Base-by-base conservation (phyloP, 345 rosid species). In the Laguncularia racemosa region DNA sequence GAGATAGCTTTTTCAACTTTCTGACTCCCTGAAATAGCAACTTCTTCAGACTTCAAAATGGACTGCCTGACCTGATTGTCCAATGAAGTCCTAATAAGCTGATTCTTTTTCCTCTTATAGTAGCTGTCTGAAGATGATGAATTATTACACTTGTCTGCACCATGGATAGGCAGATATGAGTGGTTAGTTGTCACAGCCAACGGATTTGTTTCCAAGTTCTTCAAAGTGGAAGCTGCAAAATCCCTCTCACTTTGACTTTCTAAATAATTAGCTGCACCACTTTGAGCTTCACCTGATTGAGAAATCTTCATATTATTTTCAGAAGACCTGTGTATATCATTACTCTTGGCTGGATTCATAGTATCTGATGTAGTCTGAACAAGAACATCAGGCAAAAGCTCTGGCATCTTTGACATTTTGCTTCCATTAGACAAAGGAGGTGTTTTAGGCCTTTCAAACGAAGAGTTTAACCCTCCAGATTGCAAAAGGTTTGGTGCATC, bases 61-160 rank as follows among this genome's bases (percentile, higher is more conserved):
- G 71, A 48, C 62, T 58, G 78, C 51, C 69, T 78, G 59, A 48
- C 56, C 53, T 56, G 58, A 66, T 66, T 67, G 59, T 84, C 85
- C 55, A 60, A 20, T 61, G 88, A 66, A 73, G 85, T 74, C 76
- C 97, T 78, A 59, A 89, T 72, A 54, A 87, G 83, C 88, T 93
- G 97, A 68, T 89, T 84, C 73, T 76, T 82, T 53, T 82, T 77
- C 72, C 84, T 84, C 78, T 89, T 93, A 64, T 76, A 89, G 75
- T 89, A 89, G 65, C 85, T 73, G 74, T 85, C 89, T 20, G 86
- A 72, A 23, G 73, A 26, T 44, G 66, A 49, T 52, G 73, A 49
- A 57, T 74, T 77, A 52, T 49, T 76, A 33, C 40, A 33, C 66
- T 56, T 74, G 62, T 70, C 59, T 47, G 72, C 69, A 70, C 55